phyloP scores from a whole-genome alignment of 1,284 basidiomycete species.

The Meira miltonrushii region DNA sequence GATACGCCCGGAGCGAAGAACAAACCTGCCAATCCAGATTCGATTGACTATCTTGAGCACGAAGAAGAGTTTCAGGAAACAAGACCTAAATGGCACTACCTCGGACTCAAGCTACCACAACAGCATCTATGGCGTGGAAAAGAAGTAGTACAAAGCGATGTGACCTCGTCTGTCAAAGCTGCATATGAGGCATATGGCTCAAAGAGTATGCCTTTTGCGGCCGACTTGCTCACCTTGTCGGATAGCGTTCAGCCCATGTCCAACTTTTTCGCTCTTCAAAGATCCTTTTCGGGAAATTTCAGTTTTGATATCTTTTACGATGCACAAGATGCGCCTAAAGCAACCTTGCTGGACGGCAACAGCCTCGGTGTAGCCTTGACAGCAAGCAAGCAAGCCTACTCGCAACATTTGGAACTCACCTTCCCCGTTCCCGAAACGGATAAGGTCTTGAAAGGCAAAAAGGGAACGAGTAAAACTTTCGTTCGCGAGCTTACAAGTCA shows the following conservation, averaged over 20 bases:
- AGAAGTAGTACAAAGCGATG: constrained; percentile 59
- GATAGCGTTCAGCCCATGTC: constrained; percentile 68
- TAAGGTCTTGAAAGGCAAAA: constrained; percentile 55
- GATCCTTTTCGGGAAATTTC: constrained; percentile 72
- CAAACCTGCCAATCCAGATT: constrained; percentile 1
- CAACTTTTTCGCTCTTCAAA: constrained; percentile 81
- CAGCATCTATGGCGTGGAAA: constrained; percentile 5
- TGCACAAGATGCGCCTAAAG: constrained; percentile 62
- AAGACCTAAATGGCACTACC: constrained; percentile 4
- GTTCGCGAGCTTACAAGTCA: constrained; percentile 84
- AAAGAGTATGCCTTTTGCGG: constrained; percentile 64
- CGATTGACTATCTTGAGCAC: neutral
- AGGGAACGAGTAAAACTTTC: constrained; percentile 56
- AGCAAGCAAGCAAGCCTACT: constrained; percentile 63
- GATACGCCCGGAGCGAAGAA: constrained; percentile 8
- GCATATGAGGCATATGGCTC: constrained; percentile 60
- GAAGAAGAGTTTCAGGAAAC: constrained; percentile 4
- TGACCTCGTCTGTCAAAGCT: constrained; percentile 62
- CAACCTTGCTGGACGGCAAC: constrained; percentile 59
- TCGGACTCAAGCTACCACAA: neutral
- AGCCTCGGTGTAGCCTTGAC: constrained; percentile 64
- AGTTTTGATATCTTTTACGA: constrained; percentile 82
- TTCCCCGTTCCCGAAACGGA: constrained; percentile 58
- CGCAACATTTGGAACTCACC: constrained; percentile 63
- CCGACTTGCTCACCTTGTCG: constrained; percentile 68